Base-by-base conservation (phyloP, 2,329 filamentous ascomycete genomes). In the Chalaropsis thielavioides region DNA sequence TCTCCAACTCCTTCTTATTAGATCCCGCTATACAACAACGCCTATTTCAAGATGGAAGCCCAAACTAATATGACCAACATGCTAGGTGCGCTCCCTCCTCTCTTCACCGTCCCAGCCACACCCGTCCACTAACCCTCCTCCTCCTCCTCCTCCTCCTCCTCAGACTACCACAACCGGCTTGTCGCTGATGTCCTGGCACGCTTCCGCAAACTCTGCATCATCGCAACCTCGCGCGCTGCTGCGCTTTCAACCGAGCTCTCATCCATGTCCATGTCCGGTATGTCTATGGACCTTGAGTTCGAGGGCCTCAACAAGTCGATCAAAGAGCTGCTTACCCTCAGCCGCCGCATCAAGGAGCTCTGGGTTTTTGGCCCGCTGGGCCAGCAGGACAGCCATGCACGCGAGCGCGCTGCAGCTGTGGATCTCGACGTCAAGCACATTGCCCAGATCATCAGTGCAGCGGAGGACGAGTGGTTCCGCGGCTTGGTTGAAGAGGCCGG, bases 261-360 rank as follows among this genome's bases (percentile, higher is more conserved):
- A 63, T 72, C 74, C 67, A 75, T 77, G 66, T 75, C 76, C 61
- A 76, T 78, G 38, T 72, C 74, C 3, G 74, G 76, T 54, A 74
- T 78, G 38, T 75, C 76, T 44, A 77, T 78, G 72, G 76, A 76
- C 70, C 75, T 76, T 69, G 76, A 78, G 63, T 78, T 78, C 61
- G 76, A 78, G 64, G 75, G 75, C 2, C 69, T 78, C 17, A 75
- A 77, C 70, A 73, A 75, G 1, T 76, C 75, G 22, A 73, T 78
- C 69, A 78, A 78, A 64, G 76, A 78, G 56, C 76, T 78, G 7
- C 73, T 78, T 64, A 71, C 76, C 3, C 72, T 78, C 3, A 76
- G 75, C 27, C 76, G 76, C 63, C 73, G 74, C 60, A 73, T 79
- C 71, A 78, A 80, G 68, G 73, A 80, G 70, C 72, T 78, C 61